These are phyloP conservation scores for Chenopodium suecicum DNA, from an alignment of 148 eudicot species.

Conservation along the genomic window DNA sequence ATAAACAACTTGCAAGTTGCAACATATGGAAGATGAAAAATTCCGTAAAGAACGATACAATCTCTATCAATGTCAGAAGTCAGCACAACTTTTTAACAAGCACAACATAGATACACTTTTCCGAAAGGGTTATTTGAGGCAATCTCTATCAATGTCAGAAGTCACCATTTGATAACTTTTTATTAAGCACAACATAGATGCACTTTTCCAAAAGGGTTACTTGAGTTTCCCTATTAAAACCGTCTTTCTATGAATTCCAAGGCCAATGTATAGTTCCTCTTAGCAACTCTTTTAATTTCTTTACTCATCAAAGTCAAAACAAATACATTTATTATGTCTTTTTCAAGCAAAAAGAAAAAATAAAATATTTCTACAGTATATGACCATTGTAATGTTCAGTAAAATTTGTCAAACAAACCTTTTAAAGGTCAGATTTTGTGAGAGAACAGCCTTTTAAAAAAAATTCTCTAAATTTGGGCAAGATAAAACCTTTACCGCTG, in stretches of 20 bases:
- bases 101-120: too few relatives aligned
- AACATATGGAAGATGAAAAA: not conserved
- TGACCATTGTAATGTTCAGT: too few relatives aligned
- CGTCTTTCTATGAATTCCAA: not conserved
- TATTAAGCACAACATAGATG: not conserved
- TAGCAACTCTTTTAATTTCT: not conserved
- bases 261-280: not conserved
- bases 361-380: too few relatives aligned
- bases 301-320: not conserved
- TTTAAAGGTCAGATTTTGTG: too few relatives aligned
- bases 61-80: not conserved
- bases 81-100: too few relatives aligned
- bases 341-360: not conserved
- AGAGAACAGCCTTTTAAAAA: too few relatives aligned
- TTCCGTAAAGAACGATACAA: not conserved
- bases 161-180: not conserved
- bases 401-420: too few relatives aligned
- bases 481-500: too few relatives aligned
- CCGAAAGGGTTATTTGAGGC: too few relatives aligned
- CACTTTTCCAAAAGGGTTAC: not conserved
- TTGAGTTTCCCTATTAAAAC: not conserved
- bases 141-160: not conserved
- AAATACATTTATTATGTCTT: not conserved
- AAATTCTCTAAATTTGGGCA: too few relatives aligned
- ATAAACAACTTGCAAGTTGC: not conserved